phyloP scores from a whole-genome alignment of 2,329 filamentous ascomycete species.

The Sphaerulina vaccinii region DNA sequence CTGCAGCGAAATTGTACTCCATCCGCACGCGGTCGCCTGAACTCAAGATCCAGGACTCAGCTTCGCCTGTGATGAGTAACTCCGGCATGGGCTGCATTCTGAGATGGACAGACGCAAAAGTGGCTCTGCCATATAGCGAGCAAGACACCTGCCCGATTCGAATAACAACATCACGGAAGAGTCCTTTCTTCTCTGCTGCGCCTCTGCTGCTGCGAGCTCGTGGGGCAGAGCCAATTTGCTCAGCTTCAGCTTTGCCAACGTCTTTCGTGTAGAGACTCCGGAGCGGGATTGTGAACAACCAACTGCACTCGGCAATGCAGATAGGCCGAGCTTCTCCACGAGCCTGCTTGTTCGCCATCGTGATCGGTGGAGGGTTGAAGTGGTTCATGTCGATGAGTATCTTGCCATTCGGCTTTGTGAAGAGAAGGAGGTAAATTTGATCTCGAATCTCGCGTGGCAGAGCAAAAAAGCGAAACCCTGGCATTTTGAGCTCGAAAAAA shows the following conservation, averaged over 20 bases:
- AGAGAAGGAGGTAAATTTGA: conserved; percentile 8
- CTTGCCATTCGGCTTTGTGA: not conserved
- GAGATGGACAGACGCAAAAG: conserved; percentile 1
- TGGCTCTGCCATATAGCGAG: not conserved
- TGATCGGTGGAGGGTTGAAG: conserved; percentile 8
- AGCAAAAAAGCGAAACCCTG: conserved; percentile 21
- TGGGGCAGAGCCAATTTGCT: not conserved
- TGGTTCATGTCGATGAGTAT: conserved; percentile 1
- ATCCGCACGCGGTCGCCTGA: not conserved
- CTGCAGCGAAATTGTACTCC: not conserved
- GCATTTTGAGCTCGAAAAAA: not conserved
- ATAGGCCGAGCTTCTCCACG: conserved; percentile 6
- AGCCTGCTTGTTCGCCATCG: conserved; percentile 3
- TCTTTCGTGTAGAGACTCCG: conserved; percentile 1
- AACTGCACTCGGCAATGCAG: conserved; percentile 11
- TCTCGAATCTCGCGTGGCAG: conserved; percentile 44
- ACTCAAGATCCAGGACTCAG: not conserved
- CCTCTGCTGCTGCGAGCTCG: not conserved
- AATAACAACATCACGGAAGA: conserved; percentile 12
- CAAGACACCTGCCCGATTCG: too few relatives aligned
- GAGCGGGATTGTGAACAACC: conserved; percentile 10
- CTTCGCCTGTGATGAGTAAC: not conserved
- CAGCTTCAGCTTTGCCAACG: conserved; percentile 2
- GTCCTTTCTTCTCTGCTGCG: not conserved
- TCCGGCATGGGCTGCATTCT: conserved; percentile 4